Conservation (phyloP, 768 basidiomycete species). For the Leccinum fibrillosum region DNA sequence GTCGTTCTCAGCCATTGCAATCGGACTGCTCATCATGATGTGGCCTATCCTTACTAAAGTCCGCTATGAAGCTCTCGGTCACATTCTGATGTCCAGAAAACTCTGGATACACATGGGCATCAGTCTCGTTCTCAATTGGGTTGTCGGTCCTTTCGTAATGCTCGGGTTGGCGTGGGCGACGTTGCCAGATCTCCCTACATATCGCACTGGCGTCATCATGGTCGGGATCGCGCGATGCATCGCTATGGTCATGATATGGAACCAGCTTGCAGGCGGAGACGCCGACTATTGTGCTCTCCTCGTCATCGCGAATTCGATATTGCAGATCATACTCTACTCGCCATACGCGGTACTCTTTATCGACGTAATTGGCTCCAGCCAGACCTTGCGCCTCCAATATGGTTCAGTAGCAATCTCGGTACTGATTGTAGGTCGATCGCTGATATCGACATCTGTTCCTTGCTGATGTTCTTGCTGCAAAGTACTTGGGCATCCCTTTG, state of each 20-base stretch:
- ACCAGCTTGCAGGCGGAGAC: constrained; percentile 67
- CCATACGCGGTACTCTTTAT: constrained; percentile 74
- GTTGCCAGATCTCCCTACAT: constrained; percentile 71
- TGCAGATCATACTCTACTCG: constrained; percentile 70
- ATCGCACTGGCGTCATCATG: constrained; percentile 78
- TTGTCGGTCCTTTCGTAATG: constrained; percentile 82
- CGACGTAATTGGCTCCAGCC: constrained; percentile 56
- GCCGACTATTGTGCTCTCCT: constrained; percentile 73
- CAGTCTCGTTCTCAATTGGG: constrained; percentile 75
- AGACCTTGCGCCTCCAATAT: constrained; percentile 47
- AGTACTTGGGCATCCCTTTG: constrained; percentile 85
- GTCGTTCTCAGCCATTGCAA: constrained; percentile 57
- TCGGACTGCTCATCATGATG: constrained; percentile 86
- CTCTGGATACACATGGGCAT: constrained; percentile 70
- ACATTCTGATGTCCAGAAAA: constrained; percentile 45
- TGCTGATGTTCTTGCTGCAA: not conserved
- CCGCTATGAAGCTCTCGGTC: constrained; percentile 68
- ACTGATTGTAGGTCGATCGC: constrained; percentile 53
- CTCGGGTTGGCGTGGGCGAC: constrained; percentile 84
- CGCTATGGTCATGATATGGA: constrained; percentile 84
- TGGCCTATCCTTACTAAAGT: constrained; percentile 79
- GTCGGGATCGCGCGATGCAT: constrained; percentile 49
- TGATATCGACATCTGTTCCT: not conserved
- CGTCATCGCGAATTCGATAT: constrained; percentile 73
- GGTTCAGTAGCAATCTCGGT: constrained; percentile 62